A percentile compares a stretch with the other conserved stretches of the same genome.
phyloP scores from a whole-genome alignment of 2,329 filamentous ascomycete species.

The Talaromyces islandicus region DNA sequence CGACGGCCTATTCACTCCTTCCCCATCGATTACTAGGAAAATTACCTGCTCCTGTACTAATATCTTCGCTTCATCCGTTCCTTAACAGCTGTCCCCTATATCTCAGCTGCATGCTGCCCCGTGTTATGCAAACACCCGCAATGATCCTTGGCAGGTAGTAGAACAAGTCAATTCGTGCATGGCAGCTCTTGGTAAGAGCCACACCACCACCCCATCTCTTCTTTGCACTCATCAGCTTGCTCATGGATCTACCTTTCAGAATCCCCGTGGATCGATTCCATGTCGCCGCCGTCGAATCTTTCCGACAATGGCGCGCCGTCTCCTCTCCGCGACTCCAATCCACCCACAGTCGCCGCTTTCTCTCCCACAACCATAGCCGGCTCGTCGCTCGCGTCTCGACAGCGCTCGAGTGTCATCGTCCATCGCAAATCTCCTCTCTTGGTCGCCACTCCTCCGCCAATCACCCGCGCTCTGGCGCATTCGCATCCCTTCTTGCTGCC shows the following conservation, averaged over 20 bases:
- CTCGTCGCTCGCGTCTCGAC: slow-evolving; percentile 61
- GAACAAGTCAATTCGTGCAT: slow-evolving; percentile 34
- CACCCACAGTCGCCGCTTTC: slow-evolving; percentile 82
- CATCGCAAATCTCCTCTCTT: slow-evolving; percentile 94
- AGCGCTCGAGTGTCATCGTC: slow-evolving; percentile 85
- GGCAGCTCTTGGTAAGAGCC: slow-evolving; percentile 43
- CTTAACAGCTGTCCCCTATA: neutral
- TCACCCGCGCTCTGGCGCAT: slow-evolving; percentile 90
- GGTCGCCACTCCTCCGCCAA: slow-evolving; percentile 86
- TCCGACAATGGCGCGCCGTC: slow-evolving; percentile 32
- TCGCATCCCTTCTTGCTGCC: slow-evolving; percentile 91
- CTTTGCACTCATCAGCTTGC: neutral
- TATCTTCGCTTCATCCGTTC: neutral
- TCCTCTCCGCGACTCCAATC: slow-evolving; percentile 39
- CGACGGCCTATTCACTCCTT: too few relatives aligned
- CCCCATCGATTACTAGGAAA: neutral
- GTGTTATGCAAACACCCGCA: slow-evolving; percentile 18
- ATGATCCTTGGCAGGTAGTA: slow-evolving; percentile 26
- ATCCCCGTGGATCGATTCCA: slow-evolving; percentile 51
- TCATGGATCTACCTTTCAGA: slow-evolving; percentile 19
- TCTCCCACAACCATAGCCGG: slow-evolving; percentile 74
- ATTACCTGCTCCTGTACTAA: slow-evolving; percentile 1
- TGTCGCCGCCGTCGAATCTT: slow-evolving; percentile 39
- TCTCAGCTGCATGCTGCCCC: neutral
- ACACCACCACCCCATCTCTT: slow-evolving; percentile 1